Evolutionary conservation across 257 asterid species (phyloP).

Genomic region (Avicennia marina): DNA sequence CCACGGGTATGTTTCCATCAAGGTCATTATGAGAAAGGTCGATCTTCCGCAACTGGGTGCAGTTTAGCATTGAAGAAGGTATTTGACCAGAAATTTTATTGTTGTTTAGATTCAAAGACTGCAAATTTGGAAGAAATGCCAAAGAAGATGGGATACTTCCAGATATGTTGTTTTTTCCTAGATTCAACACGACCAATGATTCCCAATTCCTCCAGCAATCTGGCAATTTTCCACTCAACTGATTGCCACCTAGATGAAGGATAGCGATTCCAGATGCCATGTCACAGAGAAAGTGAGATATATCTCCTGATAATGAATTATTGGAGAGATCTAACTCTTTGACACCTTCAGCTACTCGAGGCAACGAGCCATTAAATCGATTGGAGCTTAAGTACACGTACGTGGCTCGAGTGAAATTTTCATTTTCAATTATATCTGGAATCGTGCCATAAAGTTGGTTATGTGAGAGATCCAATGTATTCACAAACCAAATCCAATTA

Average conservation of each 20-base stretch:
- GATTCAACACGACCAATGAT: conserved; percentile 20
- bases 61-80: conserved; percentile 18
- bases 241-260: conserved; percentile 29
- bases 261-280: neutral
- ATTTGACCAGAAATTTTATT: conserved; percentile 23
- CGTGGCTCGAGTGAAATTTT: neutral
- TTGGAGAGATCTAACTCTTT: conserved; percentile 26
- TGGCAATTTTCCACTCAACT: conserved; percentile 25
- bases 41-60: conserved; percentile 11
- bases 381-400: conserved; percentile 23
- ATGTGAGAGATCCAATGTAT: conserved; percentile 9
- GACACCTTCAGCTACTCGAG: conserved; percentile 6
- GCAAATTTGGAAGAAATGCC: conserved; percentile 27
- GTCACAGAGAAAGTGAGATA: neutral
- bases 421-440: neutral
- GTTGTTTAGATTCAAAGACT: conserved; percentile 19
- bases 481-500: conserved; percentile 25
- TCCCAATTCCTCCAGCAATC: conserved; percentile 23
- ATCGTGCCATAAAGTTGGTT: conserved; percentile 24
- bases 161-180: conserved; percentile 24
- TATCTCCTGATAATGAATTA: conserved; percentile 25
- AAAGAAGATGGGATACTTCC: conserved; percentile 6
- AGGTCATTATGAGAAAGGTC: conserved; percentile 26
- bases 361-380: conserved; percentile 26
- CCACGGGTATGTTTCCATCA: conserved; percentile 22